phyloP scores from a whole-genome alignment of 2,329 filamentous ascomycete species.

The Fusarium ramigenum region DNA sequence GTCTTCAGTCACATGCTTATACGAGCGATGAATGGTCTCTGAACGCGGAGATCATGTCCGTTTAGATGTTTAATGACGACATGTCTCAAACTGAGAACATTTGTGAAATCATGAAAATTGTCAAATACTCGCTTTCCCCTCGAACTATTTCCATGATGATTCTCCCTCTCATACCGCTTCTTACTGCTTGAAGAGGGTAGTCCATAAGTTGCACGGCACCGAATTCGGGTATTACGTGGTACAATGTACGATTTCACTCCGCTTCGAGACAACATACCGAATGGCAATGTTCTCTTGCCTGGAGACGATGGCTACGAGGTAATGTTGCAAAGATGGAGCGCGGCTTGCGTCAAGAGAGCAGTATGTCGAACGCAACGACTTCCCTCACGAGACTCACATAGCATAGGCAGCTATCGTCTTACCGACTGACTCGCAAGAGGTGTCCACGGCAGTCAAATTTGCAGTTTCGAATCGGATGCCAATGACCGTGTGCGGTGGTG shows the following conservation, averaged over 20 bases:
- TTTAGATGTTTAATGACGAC: slow-evolving; percentile 27
- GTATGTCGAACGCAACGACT: slow-evolving; percentile 17
- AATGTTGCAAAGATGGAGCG: slow-evolving; percentile 49
- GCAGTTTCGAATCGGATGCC: slow-evolving; percentile 51
- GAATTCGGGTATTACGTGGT: background rate
- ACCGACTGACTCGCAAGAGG: slow-evolving; percentile 50
- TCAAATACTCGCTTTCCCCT: slow-evolving; percentile 24
- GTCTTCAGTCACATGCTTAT: background rate
- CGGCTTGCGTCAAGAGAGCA: slow-evolving; percentile 48
- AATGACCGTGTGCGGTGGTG: slow-evolving; percentile 63
- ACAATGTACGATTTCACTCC: slow-evolving; percentile 31
- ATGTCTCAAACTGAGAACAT: slow-evolving; percentile 32
- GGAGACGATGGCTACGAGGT: slow-evolving; percentile 45
- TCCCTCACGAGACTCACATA: background rate
- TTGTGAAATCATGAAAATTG: slow-evolving; percentile 16
- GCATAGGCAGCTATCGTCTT: slow-evolving; percentile 53
- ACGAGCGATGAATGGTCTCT: background rate
- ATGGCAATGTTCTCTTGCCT: slow-evolving; percentile 44
- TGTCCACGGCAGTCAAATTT: slow-evolving; percentile 36
- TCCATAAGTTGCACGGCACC: background rate
- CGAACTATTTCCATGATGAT: background rate
- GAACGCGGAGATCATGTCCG: background rate
- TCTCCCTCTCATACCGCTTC: background rate
- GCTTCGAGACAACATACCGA: slow-evolving; percentile 16
- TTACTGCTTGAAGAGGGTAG: background rate